Conservation (phyloP, 1,284 basidiomycete genomes). For the Fistulinella cinereoalba region DNA sequence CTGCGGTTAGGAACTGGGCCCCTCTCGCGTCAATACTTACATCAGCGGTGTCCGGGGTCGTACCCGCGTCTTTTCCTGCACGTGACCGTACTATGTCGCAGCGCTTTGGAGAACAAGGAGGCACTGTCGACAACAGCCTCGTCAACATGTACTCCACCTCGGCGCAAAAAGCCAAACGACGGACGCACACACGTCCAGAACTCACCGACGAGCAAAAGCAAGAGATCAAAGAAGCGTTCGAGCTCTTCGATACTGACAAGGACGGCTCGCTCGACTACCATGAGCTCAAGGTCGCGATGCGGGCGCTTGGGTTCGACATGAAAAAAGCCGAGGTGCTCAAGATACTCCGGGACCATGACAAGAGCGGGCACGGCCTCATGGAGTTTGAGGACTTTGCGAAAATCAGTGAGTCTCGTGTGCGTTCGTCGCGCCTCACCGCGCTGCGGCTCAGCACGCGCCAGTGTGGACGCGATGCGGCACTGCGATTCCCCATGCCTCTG, state of each 20-base stretch:
- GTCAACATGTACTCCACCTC: slow-evolving; percentile 67
- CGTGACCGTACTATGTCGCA: slow-evolving; percentile 21
- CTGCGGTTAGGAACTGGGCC: too few relatives aligned
- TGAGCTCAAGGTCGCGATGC: slow-evolving; percentile 98
- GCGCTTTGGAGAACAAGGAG: background rate
- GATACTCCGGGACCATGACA: slow-evolving; percentile 89
- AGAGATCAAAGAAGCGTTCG: slow-evolving; percentile 98
- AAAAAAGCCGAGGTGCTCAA: slow-evolving; percentile 99
- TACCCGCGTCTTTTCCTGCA: slow-evolving; percentile 25
- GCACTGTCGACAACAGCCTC: background rate
- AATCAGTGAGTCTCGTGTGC: slow-evolving; percentile 94
- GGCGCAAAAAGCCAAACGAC: slow-evolving; percentile 72
- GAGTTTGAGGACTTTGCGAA: slow-evolving; percentile 93
- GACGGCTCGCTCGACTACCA: slow-evolving; percentile 97
- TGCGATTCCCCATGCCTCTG: background rate
- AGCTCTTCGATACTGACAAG: slow-evolving; percentile 98
- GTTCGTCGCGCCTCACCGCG: too few relatives aligned
- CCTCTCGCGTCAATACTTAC: too few relatives aligned
- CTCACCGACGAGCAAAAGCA: slow-evolving; percentile 94
- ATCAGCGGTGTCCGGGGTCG: slow-evolving; percentile 25
- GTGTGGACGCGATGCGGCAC: slow-evolving; percentile 5
- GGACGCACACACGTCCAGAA: slow-evolving; percentile 70
- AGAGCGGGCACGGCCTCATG: slow-evolving; percentile 87
- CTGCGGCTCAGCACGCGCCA: background rate
- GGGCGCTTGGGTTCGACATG: slow-evolving; percentile 95